Conservation (phyloP, 2,329 filamentous ascomycete genomes). For the Apiospora koreana region DNA sequence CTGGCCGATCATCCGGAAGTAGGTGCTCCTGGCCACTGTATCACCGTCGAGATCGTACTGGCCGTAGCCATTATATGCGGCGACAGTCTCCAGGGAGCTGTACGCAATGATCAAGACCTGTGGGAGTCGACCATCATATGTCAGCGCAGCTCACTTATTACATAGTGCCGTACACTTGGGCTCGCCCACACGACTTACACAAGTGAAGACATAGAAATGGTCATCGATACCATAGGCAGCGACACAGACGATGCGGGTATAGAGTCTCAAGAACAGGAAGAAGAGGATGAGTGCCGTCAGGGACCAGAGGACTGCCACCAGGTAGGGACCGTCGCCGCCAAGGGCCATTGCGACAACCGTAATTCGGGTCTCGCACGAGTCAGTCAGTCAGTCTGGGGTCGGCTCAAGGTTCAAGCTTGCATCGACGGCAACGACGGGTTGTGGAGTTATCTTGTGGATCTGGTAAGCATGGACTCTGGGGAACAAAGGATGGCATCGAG, state of each 20-base stretch:
- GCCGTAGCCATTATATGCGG: conserved; percentile 36
- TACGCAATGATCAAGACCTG: conserved; percentile 33
- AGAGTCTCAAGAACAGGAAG: conserved; percentile 26
- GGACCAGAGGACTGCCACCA: conserved; percentile 26
- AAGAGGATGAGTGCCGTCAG: conserved; percentile 25
- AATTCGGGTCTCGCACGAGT: background rate
- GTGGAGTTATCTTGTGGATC: background rate
- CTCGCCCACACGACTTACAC: conserved; percentile 19
- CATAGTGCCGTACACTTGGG: background rate
- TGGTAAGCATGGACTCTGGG: background rate
- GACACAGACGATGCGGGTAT: conserved; percentile 28
- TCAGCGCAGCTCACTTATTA: background rate
- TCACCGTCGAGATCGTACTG: conserved; percentile 28
- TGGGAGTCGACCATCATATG: background rate
- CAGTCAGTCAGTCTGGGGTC: background rate
- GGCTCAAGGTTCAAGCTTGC: background rate
- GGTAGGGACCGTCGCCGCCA: conserved; percentile 14
- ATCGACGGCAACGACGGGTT: background rate
- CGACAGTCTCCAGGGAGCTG: conserved; percentile 33
- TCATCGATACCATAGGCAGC: conserved; percentile 35
- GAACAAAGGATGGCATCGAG: background rate
- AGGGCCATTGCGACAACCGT: conserved; percentile 10
- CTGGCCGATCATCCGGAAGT: conserved; percentile 35
- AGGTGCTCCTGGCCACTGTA: conserved; percentile 26
- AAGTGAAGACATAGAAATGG: conserved; percentile 34